Base-by-base conservation (phyloP, 2,329 filamentous ascomycete species). In the Claviceps quebecensis region DNA sequence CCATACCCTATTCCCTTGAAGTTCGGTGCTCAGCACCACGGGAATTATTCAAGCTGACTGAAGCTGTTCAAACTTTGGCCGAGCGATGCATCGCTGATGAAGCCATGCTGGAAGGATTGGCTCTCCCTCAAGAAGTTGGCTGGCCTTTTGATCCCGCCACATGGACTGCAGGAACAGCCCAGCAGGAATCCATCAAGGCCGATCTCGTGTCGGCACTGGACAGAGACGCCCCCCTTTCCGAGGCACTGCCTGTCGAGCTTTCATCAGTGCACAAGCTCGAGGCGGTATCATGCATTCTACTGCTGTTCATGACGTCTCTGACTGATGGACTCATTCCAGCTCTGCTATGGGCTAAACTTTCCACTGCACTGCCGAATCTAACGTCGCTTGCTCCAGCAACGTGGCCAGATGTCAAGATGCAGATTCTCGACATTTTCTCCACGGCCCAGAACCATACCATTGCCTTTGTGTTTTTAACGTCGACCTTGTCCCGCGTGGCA, bases 41-140 rank as follows among this genome's bases (percentile, higher is more conserved):
- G 54, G 91, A 96, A 65, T 74, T 97, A 8, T 94, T 95, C 68
- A 83, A 84, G 62, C 77, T 98, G 60, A 96, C 89, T 5, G 87
- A 95, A 64, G 80, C 83, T 11, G 76, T 95, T 16, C 78, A 79
- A 59, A 72, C 65, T 6, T 67, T 81, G 41, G 73, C 72, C 3
- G 79, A 80, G 56, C 72, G 78, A 19, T 73, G 71, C 26, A 64
- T 77, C 7, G 81, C 81, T 0, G 80, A 84, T 48, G 75, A 77
- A 54, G 76, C 76, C 50, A 83, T 84, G 74, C 66, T 84, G 2
- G 74, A 78, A 29, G 71, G 75, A 11, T 69, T 69, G 52, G 62
- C 67, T 22, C 63, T 81, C 2, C 78, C 80, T 0, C 66, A 67
- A 16, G 73, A 79, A 34, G 65, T 72, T 0, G 78, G 78, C 0